Percentiles rank a stretch among this genome's conserved stretches.
Conservation (phyloP, 1,284 basidiomycete genomes). For the Volvariella volvacea region DNA sequence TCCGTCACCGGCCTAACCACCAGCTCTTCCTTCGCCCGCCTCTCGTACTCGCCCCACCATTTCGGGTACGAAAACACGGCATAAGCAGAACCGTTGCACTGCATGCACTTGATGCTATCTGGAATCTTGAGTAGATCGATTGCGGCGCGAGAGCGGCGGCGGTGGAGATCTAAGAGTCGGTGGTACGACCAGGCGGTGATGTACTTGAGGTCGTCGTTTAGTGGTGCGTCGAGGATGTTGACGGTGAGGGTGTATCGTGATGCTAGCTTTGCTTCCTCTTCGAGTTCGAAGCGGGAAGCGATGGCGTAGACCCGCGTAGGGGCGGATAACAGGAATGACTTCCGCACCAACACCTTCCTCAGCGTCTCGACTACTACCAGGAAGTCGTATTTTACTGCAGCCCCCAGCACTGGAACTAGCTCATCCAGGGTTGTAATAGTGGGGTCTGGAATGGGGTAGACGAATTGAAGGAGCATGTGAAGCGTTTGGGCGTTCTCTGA, state of each 20-base stretch:
- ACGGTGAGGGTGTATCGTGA: conserved; percentile 49
- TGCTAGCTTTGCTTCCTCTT: conserved; percentile 46
- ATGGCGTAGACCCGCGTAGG: conserved; percentile 65
- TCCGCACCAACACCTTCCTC: conserved; percentile 39
- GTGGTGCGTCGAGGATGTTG: conserved; percentile 45
- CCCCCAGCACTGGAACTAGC: conserved; percentile 41
- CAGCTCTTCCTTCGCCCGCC: conserved; percentile 49
- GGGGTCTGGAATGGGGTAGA: conserved; percentile 49
- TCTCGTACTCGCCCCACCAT: conserved; percentile 63
- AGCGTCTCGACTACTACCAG: conserved; percentile 36
- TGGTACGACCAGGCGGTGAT: conserved; percentile 62
- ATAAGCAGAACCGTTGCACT: conserved; percentile 50
- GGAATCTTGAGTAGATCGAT: conserved; percentile 37
- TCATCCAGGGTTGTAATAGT: conserved; percentile 41
- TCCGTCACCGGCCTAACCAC: conserved; percentile 47
- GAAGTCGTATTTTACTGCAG: conserved; percentile 63
- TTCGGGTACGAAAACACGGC: conserved; percentile 45
- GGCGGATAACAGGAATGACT: conserved; percentile 32
- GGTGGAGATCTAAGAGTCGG: conserved; percentile 55
- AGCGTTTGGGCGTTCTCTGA: conserved; percentile 42
- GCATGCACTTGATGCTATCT: conserved; percentile 53
- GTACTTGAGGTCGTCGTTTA: conserved; percentile 57
- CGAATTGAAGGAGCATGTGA: conserved; percentile 43
- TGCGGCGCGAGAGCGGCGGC: conserved; percentile 41
- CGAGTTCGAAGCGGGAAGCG: conserved; percentile 56